These are phyloP conservation scores for Pelargonium citronellum DNA, from an alignment of 441 rosid species.

Conservation along the genomic window DNA sequence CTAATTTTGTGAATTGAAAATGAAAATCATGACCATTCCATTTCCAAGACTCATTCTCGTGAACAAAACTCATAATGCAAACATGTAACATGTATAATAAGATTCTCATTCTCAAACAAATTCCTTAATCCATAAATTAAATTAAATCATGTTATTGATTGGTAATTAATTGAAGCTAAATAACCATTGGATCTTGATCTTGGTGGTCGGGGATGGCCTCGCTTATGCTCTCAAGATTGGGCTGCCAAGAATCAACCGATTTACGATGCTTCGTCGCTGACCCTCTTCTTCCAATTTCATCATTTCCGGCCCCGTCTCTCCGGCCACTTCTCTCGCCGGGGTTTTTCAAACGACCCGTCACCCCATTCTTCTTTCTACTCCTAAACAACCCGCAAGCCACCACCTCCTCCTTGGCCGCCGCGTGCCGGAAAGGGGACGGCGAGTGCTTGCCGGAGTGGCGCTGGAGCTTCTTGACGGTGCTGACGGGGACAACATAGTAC, in stretches of 20 bases:
- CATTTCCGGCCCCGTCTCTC: not conserved
- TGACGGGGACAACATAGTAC: not conserved
- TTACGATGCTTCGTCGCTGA: not conserved
- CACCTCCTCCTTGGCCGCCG: not conserved
- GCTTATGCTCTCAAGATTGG: not conserved
- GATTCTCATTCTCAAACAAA: too few species aligned
- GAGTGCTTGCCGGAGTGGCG: not conserved
- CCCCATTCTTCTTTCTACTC: not conserved
- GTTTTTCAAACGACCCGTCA: not conserved
- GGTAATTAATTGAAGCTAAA: too few species aligned
- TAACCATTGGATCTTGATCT: not conserved
- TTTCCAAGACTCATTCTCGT: too few species aligned
- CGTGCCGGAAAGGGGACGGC: not conserved
- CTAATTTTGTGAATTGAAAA: too few species aligned
- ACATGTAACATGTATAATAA: too few species aligned
- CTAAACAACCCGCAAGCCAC: not conserved
- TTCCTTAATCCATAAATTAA: too few species aligned
- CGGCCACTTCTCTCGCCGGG: not conserved
- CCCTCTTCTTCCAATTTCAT: not conserved
- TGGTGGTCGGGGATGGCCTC: not conserved
- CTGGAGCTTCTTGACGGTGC: not conserved
- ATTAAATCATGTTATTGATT: too few species aligned
- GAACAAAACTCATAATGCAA: too few species aligned
- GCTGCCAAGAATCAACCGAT: not conserved
- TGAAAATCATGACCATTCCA: too few species aligned